Base-by-base conservation (phyloP, 2,329 filamentous ascomycete species). In the Geosmithia putterillii region DNA sequence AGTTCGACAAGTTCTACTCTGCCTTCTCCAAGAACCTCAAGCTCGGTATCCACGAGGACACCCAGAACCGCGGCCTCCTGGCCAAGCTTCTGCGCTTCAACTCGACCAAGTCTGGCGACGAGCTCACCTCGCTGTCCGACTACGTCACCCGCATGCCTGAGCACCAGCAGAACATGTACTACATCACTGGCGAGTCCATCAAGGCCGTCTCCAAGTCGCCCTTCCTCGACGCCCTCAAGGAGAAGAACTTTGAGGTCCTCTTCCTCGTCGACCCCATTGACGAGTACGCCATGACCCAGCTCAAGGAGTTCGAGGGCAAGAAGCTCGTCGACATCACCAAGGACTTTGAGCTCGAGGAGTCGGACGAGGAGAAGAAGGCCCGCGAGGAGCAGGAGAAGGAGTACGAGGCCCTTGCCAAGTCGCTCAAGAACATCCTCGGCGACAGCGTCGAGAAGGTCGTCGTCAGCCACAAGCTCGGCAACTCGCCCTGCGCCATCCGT, bases 81-180 rank as follows among this genome's bases (percentile, higher is more conserved):
- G 90, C 92, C 70, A 98, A 96, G 86, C 87, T 98, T 49, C 86
- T 98, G 62, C 88, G 92, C 68, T 98, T 89, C 84, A 83, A 85
- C 81, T 95, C 90, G 48, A 98, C 92, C 76, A 96, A 95, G 82
- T 94, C 90, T 67, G 89, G 86, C 54, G 90, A 95, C 57, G 92
- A 98, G 76, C 70, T 76, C 62, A 96, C 90, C 56, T 98, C 92
- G 44, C 86, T 98, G 64, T 67, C 82, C 50, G 92, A 98, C 83
- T 98, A 98, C 71, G 77, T 96, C 66, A 95, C 92, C 54, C 92
- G 92, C 73, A 98, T 98, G 92, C 84, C 87, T 48, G 90, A 96
- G 79, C 90, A 96, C 79, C 92, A 98, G 83, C 95, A 96, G 83
- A 89, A 98, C 74, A 88, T 98, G 72, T 98, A 98, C 84, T 98